Conservation (phyloP, 768 basidiomycete genomes). For the Botryobasidium botryosum region DNA sequence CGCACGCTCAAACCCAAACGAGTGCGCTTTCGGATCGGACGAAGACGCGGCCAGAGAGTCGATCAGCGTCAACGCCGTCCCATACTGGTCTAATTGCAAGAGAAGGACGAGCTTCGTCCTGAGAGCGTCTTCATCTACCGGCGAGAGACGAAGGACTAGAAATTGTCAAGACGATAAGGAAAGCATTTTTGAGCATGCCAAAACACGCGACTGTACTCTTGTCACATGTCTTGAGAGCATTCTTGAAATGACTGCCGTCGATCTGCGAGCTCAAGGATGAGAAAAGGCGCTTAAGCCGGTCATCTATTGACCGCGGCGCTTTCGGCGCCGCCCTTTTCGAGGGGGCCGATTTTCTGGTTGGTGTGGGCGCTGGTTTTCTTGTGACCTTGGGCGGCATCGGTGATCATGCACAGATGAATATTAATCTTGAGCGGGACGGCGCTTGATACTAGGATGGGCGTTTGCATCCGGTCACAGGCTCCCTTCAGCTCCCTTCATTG, state of each 20-base stretch:
- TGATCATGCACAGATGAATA: no score
- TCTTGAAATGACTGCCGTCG: slow-evolving; percentile 72
- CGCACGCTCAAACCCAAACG: slow-evolving; percentile 46
- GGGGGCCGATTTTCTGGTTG: no score
- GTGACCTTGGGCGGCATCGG: no score
- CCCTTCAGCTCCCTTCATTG: no score
- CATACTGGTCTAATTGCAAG: slow-evolving; percentile 73
- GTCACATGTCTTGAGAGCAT: slow-evolving; percentile 83
- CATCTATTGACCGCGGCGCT: slow-evolving; percentile 17
- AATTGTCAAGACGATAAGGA: slow-evolving; percentile 1
- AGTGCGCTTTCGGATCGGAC: slow-evolving; percentile 2
- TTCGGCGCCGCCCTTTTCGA: no score
- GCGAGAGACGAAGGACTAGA: slow-evolving; percentile 53
- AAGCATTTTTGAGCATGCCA: neutral
- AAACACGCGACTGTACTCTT: slow-evolving; percentile 44
- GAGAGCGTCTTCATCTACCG: slow-evolving; percentile 50
- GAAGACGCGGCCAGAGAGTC: slow-evolving; percentile 15
- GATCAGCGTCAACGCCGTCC: slow-evolving; percentile 46
- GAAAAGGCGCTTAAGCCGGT: slow-evolving; percentile 42
- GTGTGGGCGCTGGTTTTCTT: no score
- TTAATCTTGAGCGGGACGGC: no score
- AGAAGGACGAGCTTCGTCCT: slow-evolving; percentile 79
- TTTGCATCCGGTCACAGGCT: no score
- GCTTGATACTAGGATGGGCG: no score
- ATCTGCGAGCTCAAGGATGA: slow-evolving; percentile 73